Evolutionary conservation across 306 rosid species (phyloP).

Genomic region (Dalbergia cochinchinensis): DNA sequence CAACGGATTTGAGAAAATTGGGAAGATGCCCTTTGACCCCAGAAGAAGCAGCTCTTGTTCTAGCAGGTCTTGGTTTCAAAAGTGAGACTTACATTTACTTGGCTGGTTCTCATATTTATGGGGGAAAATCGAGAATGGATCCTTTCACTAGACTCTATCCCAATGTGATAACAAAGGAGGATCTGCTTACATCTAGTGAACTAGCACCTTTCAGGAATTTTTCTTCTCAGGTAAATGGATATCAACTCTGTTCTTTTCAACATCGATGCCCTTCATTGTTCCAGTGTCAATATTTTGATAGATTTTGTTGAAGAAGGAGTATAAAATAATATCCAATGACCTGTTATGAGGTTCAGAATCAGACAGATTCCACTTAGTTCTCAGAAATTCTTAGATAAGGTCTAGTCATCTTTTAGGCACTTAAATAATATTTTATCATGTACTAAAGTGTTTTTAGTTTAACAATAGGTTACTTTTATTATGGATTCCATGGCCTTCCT

Average conservation of each 20-base stretch:
- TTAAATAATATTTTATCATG: too few relatives aligned
- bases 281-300: neutral
- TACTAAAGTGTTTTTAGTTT: too few relatives aligned
- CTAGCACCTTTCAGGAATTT: conserved; percentile 86
- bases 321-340: neutral
- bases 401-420: too few relatives aligned
- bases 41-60: conserved; percentile 96
- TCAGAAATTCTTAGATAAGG: too few relatives aligned
- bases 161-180: conserved; percentile 86
- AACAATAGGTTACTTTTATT: too few relatives aligned
- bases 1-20: conserved; percentile 67
- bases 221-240: conserved; percentile 79
- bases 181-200: conserved; percentile 73
- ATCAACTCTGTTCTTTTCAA: neutral
- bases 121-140: conserved; percentile 76
- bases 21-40: conserved; percentile 97
- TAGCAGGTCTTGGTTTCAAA: conserved; percentile 85
- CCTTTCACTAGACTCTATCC: conserved; percentile 86
- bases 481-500: too few relatives aligned
- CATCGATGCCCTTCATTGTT: neutral
- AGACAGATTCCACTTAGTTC: too few relatives aligned
- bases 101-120: conserved; percentile 89
- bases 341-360: neutral
- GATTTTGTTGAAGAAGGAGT: neutral
- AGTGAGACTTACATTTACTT: conserved; percentile 75